Percentiles rank a stretch among this genome's conserved stretches.
Evolutionary conservation across 2,329 filamentous ascomycete genomes (phyloP).

Genomic region (Chaetomium globosum): DNA sequence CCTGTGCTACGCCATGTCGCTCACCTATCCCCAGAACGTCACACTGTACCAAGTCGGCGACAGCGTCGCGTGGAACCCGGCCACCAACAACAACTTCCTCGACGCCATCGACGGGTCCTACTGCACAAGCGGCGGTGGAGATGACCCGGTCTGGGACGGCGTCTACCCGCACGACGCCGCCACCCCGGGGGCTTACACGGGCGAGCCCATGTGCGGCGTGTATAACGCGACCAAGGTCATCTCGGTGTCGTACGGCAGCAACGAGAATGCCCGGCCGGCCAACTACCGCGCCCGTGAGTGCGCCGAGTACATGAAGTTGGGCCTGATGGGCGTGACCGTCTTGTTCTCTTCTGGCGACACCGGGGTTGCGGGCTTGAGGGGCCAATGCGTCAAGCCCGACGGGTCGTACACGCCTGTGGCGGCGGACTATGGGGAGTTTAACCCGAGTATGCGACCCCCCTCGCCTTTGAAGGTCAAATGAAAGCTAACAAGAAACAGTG

Average conservation of each 20-base stretch:
- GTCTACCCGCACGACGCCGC: conserved; percentile 47
- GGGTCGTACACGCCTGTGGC: conserved; percentile 18
- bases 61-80: conserved; percentile 20
- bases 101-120: conserved; percentile 53
- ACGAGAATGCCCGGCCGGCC: conserved; percentile 53
- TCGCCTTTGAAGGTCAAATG: too few species aligned
- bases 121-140: conserved; percentile 44
- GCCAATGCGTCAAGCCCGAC: conserved; percentile 16
- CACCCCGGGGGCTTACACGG: conserved; percentile 40
- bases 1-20: conserved; percentile 24
- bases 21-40: conserved; percentile 32
- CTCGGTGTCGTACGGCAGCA: conserved; percentile 56
- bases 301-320: conserved; percentile 60
- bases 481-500: conserved; percentile 33
- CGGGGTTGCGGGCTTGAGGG: conserved; percentile 43
- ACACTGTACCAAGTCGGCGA: conserved; percentile 34
- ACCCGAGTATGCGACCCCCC: conserved; percentile 41
- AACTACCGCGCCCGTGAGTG: conserved; percentile 57
- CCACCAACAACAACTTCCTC: conserved; percentile 48
- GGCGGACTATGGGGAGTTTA: conserved; percentile 11
- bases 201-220: conserved; percentile 46
- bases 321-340: conserved; percentile 54
- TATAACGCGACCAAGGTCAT: conserved; percentile 55
- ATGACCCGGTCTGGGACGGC: conserved; percentile 45
- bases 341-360: conserved; percentile 55